A percentile compares a stretch with the other conserved stretches of the same genome.
Evolutionary conservation across 2,329 filamentous ascomycete genomes (phyloP).

Genomic region (Byssothecium circinans): DNA sequence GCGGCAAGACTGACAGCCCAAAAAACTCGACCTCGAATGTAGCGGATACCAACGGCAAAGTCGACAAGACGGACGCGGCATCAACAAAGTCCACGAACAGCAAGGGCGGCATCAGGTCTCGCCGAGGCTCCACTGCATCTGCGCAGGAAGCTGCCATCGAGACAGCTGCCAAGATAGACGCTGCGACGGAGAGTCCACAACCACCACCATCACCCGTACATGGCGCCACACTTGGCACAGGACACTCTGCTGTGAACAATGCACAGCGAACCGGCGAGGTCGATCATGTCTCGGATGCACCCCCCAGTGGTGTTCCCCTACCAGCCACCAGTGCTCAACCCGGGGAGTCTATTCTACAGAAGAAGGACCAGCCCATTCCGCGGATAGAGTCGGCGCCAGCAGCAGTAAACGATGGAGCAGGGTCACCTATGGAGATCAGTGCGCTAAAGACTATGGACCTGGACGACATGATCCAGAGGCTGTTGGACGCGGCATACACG

Average conservation of each 20-base stretch:
- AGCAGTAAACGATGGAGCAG: conserved; percentile 53
- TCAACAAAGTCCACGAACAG: conserved; percentile 74
- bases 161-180: conserved; percentile 37
- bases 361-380: conserved; percentile 71
- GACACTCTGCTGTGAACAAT: conserved; percentile 75
- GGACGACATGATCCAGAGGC: conserved; percentile 93
- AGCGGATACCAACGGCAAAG: conserved; percentile 52
- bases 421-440: conserved; percentile 74
- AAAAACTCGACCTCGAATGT: conserved; percentile 68
- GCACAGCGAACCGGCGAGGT: conserved; percentile 89
- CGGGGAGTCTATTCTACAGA: conserved; percentile 86
- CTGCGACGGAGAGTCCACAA: conserved; percentile 39
- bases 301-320: conserved; percentile 65
- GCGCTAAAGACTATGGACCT: conserved; percentile 91
- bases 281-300: conserved; percentile 89
- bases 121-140: conserved; percentile 40
- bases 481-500: conserved; percentile 91
- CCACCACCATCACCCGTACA: conserved; percentile 85
- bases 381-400: conserved; percentile 57
- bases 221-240: conserved; percentile 70
- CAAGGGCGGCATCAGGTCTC: conserved; percentile 44
- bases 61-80: conserved; percentile 71
- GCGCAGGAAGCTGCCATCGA: conserved; percentile 48
- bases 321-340: conserved; percentile 66
- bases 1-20: conserved; percentile 74